Conservation (phyloP, 768 basidiomycete species). For the Rhodocollybia butyracea region DNA sequence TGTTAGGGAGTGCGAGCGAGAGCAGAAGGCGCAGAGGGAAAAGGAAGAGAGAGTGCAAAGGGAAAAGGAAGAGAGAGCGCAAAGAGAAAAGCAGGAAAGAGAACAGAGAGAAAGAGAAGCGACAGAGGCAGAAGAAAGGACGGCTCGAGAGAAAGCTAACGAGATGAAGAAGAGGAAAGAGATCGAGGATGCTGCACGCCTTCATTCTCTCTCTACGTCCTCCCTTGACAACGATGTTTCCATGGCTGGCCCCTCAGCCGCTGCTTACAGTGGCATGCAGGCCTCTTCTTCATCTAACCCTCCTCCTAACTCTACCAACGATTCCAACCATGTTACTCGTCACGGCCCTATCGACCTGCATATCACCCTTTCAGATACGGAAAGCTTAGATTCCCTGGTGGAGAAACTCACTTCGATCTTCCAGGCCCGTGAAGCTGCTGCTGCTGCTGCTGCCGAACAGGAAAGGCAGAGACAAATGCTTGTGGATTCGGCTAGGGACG, state of each 20-base stretch:
- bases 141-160: background rate
- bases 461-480: background rate
- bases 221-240: background rate
- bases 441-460: background rate
- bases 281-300: background rate
- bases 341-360: too few relatives aligned
- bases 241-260: background rate
- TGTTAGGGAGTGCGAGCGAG: background rate
- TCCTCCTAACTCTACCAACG: background rate
- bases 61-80: background rate
- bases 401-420: too few relatives aligned
- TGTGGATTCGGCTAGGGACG: too few relatives aligned
- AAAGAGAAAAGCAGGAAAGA: background rate
- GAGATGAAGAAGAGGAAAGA: background rate
- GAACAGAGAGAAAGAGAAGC: background rate
- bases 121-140: background rate
- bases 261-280: background rate
- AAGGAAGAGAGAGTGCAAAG: background rate
- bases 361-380: too few relatives aligned
- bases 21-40: background rate
- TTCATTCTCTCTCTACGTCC: too few relatives aligned
- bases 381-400: too few relatives aligned
- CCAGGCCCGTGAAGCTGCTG: too few relatives aligned
- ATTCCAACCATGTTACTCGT: too few relatives aligned
- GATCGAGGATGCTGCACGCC: background rate